Percentiles rank a stretch among this genome's conserved stretches.
These are phyloP conservation scores for Adansonia madagascariensis DNA, from an alignment of 441 rosid genomes.

Conservation along the genomic window DNA sequence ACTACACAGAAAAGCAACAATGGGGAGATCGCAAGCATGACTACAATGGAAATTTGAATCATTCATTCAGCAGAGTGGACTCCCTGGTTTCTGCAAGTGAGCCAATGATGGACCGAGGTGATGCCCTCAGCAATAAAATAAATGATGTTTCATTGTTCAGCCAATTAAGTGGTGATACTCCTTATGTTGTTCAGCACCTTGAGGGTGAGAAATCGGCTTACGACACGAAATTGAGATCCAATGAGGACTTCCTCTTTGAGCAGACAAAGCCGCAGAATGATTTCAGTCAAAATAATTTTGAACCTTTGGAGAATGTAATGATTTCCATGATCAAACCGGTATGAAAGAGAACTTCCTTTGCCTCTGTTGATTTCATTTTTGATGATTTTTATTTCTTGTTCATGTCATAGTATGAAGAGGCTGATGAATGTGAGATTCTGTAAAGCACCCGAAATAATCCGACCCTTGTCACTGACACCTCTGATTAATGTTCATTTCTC, in stretches of 20 bases:
- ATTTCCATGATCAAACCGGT: constrained; percentile 74
- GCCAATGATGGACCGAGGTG: constrained; percentile 37
- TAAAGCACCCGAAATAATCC: not conserved
- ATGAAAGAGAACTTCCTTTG: constrained; percentile 27
- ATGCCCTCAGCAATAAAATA: constrained; percentile 33
- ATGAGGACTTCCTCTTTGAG: constrained; percentile 44
- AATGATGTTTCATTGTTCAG: constrained; percentile 42
- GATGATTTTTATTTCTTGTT: constrained; percentile 2
- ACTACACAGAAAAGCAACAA: constrained; percentile 39
- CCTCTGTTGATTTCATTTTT: constrained; percentile 11
- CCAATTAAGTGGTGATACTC: constrained; percentile 38
- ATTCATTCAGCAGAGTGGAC: constrained; percentile 37
- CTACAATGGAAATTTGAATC: constrained; percentile 33
- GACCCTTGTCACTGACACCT: too few relatives aligned
- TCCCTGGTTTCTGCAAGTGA: constrained; percentile 42
- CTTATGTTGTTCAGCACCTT: constrained; percentile 39
- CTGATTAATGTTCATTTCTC: too few relatives aligned
- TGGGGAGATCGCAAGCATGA: constrained; percentile 47
- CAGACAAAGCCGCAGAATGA: constrained; percentile 53
- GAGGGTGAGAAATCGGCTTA: constrained; percentile 46
- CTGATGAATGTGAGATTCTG: not conserved
- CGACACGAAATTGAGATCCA: constrained; percentile 47
- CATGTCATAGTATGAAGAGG: not conserved
- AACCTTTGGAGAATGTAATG: constrained; percentile 70
- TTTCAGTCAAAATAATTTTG: constrained; percentile 50